Conservation (phyloP, 192 early-diverging fungal genomes). For the Lunasporangiospora selenospora region DNA sequence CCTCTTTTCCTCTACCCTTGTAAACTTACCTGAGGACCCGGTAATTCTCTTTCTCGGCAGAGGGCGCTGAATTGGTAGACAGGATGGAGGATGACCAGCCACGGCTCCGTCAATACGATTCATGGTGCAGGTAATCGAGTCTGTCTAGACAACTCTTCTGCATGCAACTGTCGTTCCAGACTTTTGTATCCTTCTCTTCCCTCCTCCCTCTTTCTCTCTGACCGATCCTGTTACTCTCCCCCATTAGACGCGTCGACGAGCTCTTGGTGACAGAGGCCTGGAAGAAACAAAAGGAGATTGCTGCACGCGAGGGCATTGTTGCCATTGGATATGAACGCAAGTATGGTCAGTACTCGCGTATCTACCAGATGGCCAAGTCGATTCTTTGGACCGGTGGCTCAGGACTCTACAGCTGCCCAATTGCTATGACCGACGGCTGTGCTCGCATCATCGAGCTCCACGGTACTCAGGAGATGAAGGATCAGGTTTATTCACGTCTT, state of each 20-base stretch:
- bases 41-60: conserved; percentile 16
- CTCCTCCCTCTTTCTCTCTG: too few relatives aligned
- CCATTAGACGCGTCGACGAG: conserved; percentile 61
- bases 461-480: conserved; percentile 60
- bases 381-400: conserved; percentile 60
- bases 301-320: conserved; percentile 70
- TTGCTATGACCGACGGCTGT: conserved; percentile 81
- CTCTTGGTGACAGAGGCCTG: conserved; percentile 66
- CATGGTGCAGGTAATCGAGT: conserved; percentile 62
- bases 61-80: conserved; percentile 54
- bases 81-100: conserved; percentile 70
- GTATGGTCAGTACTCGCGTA: conserved; percentile 54
- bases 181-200: too few relatives aligned
- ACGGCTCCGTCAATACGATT: conserved; percentile 70
- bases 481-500: conserved; percentile 47
- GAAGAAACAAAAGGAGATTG: conserved; percentile 64
- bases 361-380: conserved; percentile 74
- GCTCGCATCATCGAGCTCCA: conserved; percentile 67
- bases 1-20: background rate
- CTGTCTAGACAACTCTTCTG: too few relatives aligned
- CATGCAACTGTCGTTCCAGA: too few relatives aligned
- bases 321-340: conserved; percentile 69
- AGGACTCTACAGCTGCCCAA: conserved; percentile 70
- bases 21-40: background rate
- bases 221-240: too few relatives aligned